These are phyloP conservation scores for Tylopilus felleus DNA, from an alignment of 768 basidiomycete species.

Conservation along the genomic window DNA sequence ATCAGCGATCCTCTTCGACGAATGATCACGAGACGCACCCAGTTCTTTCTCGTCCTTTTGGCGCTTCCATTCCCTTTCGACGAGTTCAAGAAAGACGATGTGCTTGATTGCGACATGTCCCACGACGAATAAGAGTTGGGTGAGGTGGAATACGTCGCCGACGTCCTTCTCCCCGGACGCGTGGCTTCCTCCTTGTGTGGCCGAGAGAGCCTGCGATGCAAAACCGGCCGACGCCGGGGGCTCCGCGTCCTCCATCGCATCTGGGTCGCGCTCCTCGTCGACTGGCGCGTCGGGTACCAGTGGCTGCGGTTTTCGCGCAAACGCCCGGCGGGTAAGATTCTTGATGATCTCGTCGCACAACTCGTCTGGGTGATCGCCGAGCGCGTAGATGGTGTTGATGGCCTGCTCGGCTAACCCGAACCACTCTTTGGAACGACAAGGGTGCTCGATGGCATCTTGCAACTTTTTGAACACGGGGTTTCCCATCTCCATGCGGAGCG, in stretches of 20 bases:
- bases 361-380: constrained; percentile 89
- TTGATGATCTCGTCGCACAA: constrained; percentile 81
- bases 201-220: constrained; percentile 17
- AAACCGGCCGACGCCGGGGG: constrained; percentile 24
- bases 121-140: constrained; percentile 92
- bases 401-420: constrained; percentile 96
- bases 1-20: background rate
- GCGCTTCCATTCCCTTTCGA: constrained; percentile 94
- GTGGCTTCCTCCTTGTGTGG: constrained; percentile 6
- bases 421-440: constrained; percentile 88
- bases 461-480: constrained; percentile 82
- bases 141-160: constrained; percentile 83
- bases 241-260: constrained; percentile 51
- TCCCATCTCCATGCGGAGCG: constrained; percentile 82
- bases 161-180: constrained; percentile 43
- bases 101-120: constrained; percentile 98
- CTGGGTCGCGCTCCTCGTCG: constrained; percentile 36
- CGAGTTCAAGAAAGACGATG: constrained; percentile 91
- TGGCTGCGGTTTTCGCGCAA: constrained; percentile 36
- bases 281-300: background rate
- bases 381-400: constrained; percentile 91
- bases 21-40: constrained; percentile 43
- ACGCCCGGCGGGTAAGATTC: constrained; percentile 73
- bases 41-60: constrained; percentile 87
- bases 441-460: constrained; percentile 73